Conservation (phyloP, 352 stramenopile genomes). For the Globisporangium lucens region DNA sequence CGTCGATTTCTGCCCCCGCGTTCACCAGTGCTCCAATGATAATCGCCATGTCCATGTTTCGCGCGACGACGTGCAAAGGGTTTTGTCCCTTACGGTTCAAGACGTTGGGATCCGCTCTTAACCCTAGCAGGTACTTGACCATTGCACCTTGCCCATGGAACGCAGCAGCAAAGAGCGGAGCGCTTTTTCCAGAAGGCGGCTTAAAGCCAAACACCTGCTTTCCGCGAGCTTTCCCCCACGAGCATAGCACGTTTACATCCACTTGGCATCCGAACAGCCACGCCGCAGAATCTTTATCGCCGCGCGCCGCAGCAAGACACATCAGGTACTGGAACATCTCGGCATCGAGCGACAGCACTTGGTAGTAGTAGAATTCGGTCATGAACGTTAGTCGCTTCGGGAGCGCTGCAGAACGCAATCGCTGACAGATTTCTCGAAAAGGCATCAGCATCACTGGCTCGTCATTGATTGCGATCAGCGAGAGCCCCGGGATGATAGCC, state of each 20-base stretch:
- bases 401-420: constrained; percentile 53
- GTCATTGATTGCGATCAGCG: constrained; percentile 81
- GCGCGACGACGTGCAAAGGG: constrained; percentile 63
- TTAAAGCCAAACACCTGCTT: constrained; percentile 71
- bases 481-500: constrained; percentile 63
- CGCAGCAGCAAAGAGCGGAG: constrained; percentile 61
- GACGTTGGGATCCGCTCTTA: constrained; percentile 50
- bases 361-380: constrained; percentile 85
- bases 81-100: constrained; percentile 55
- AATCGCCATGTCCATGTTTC: constrained; percentile 47
- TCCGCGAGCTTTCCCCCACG: constrained; percentile 69
- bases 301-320: constrained; percentile 64
- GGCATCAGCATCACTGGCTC: constrained; percentile 77
- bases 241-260: constrained; percentile 62
- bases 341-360: constrained; percentile 64
- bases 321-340: constrained; percentile 82
- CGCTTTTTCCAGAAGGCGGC: constrained; percentile 48
- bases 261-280: constrained; percentile 53
- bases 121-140: constrained; percentile 61
- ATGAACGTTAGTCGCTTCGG: constrained; percentile 84
- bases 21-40: constrained; percentile 67
- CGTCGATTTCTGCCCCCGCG: constrained; percentile 55
- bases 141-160: constrained; percentile 53
- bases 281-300: constrained; percentile 64
- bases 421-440: constrained; percentile 71